Conservation (phyloP, 139 green algal genomes). For the Zygnema cylindricum region DNA sequence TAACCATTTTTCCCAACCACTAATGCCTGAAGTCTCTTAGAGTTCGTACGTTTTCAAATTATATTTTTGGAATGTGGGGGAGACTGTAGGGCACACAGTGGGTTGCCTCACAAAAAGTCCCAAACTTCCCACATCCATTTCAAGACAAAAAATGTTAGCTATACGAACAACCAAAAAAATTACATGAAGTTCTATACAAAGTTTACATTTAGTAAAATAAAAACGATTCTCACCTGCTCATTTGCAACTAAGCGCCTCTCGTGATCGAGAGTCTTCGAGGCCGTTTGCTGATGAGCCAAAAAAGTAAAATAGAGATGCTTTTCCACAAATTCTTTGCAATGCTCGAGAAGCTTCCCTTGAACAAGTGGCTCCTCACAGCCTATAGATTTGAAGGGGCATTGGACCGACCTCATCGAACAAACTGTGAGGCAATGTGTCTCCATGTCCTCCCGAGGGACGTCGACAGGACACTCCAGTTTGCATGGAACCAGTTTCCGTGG, state of each 20-base stretch:
- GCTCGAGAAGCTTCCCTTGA: slow-evolving; percentile 36
- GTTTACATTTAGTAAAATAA: no score
- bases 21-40: no score
- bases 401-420: slow-evolving; percentile 25
- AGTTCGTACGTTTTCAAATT: no score
- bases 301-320: slow-evolving; percentile 26
- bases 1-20: no score
- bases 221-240: no score
- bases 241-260: not conserved
- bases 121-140: no score
- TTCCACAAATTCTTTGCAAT: slow-evolving; percentile 31
- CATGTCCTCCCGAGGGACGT: slow-evolving; percentile 36
- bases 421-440: slow-evolving; percentile 34
- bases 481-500: slow-evolving; percentile 43
- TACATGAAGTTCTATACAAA: no score
- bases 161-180: no score
- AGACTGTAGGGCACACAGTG: no score
- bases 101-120: no score
- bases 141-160: no score
- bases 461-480: slow-evolving; percentile 18
- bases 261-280: not conserved
- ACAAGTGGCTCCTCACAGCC: slow-evolving; percentile 38
- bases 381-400: slow-evolving; percentile 45
- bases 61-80: no score
- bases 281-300: not conserved